A percentile compares a stretch with the other conserved stretches of the same genome.
These are phyloP conservation scores for Thalassiosira mediterranea DNA, from an alignment of 352 stramenopile species.

Conservation along the genomic window DNA sequence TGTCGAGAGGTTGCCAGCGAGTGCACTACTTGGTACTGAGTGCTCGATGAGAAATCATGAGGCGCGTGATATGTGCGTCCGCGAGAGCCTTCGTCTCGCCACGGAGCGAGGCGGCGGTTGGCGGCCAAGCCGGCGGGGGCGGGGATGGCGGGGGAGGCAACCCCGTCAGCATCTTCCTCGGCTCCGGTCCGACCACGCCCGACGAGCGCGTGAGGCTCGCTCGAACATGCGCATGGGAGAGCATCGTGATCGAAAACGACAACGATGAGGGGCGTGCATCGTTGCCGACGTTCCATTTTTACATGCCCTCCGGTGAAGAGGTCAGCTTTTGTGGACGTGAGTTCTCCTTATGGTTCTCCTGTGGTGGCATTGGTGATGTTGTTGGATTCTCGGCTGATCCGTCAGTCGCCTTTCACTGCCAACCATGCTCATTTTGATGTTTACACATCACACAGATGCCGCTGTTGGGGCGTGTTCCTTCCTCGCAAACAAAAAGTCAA, in stretches of 20 bases:
- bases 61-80: constrained; percentile 1
- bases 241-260: constrained; percentile 53
- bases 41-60: too few species aligned
- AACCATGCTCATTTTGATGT: too few species aligned
- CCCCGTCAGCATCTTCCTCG: constrained; percentile 66
- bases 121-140: constrained; percentile 11
- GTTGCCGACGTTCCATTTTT: constrained; percentile 55
- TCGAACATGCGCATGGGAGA: constrained; percentile 65
- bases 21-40: too few species aligned
- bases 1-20: too few species aligned
- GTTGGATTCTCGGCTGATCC: too few species aligned
- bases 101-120: neutral
- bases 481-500: constrained; percentile 29
- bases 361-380: too few species aligned
- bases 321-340: constrained; percentile 68
- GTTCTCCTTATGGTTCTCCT: too few species aligned
- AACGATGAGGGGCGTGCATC: neutral
- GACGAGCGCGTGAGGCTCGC: constrained; percentile 44
- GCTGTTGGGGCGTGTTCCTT: constrained; percentile 62
- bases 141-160: too few species aligned
- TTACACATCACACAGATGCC: too few species aligned
- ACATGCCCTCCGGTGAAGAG: constrained; percentile 69
- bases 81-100: constrained; percentile 48
- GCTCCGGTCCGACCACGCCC: constrained; percentile 23
- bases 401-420: too few species aligned